These are phyloP conservation scores for Piper longum DNA, from an alignment of 164 flowering plant genomes.

Conservation along the genomic window DNA sequence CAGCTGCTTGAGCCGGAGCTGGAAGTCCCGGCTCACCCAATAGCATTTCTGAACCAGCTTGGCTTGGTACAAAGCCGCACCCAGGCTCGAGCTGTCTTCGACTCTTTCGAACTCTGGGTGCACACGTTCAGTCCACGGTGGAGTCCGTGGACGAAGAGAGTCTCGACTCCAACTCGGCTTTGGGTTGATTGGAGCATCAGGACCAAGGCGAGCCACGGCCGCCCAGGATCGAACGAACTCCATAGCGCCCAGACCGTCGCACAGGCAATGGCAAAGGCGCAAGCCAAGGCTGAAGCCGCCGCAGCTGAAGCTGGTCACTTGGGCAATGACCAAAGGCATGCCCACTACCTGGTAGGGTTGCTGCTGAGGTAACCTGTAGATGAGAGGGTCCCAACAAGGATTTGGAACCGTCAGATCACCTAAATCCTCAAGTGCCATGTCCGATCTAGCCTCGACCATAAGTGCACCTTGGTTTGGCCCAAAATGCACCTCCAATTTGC, in stretches of 20 bases:
- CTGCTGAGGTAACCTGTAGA: slow-evolving; percentile 45
- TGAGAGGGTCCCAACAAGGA: slow-evolving; percentile 60
- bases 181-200: slow-evolving; percentile 18
- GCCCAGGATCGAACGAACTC: slow-evolving; percentile 78
- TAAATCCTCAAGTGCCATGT: slow-evolving; percentile 29
- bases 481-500: slow-evolving; percentile 66
- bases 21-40: slow-evolving; percentile 36
- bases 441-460: slow-evolving; percentile 46
- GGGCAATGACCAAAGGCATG: slow-evolving; percentile 77
- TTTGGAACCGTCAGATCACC: slow-evolving; percentile 65
- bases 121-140: slow-evolving; percentile 37
- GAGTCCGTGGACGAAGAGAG: slow-evolving; percentile 42
- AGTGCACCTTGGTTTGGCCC: slow-evolving; percentile 54
- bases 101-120: slow-evolving; percentile 53
- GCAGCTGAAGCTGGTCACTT: slow-evolving; percentile 57
- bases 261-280: slow-evolving; percentile 72
- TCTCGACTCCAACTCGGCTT: slow-evolving; percentile 73
- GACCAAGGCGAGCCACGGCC: slow-evolving; percentile 40
- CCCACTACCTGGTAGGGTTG: slow-evolving; percentile 49
- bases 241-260: slow-evolving; percentile 94
- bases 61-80: slow-evolving; percentile 26
- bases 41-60: slow-evolving; percentile 60
- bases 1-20: slow-evolving; percentile 23
- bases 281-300: slow-evolving; percentile 85
- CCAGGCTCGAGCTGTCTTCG: slow-evolving; percentile 50